A percentile compares a stretch with the other conserved stretches of the same genome.
These are phyloP conservation scores for Paracoccidioides brasiliensis DNA, from an alignment of 2,329 filamentous ascomycete species.

Conservation along the genomic window DNA sequence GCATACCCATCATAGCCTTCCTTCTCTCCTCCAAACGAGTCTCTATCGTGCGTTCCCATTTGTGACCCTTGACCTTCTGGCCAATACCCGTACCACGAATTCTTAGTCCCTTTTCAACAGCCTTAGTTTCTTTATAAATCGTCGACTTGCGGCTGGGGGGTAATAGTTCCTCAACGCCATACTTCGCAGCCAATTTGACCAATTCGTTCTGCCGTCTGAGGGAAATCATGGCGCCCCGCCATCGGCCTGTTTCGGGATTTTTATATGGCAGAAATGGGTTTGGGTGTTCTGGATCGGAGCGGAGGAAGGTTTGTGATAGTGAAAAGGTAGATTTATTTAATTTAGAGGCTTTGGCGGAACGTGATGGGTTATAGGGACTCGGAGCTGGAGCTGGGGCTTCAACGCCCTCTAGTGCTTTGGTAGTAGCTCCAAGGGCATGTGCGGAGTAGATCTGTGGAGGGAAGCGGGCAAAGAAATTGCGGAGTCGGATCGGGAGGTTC, in stretches of 20 bases:
- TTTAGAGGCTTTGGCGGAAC: constrained; percentile 30
- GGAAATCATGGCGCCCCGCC: constrained; percentile 73
- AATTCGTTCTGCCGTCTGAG: constrained; percentile 70
- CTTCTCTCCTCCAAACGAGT: constrained; percentile 73
- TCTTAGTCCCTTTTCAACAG: constrained; percentile 65
- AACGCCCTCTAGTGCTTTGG: constrained; percentile 15
- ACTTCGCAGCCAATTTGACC: constrained; percentile 65
- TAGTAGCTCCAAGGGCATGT: constrained; percentile 18
- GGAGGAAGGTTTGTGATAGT: constrained; percentile 22
- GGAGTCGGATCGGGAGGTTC: constrained; percentile 61
- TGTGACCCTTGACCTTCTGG: constrained; percentile 88
- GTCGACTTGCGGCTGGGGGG: constrained; percentile 66
- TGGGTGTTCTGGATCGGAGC: constrained; percentile 36
- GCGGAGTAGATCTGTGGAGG: constrained; percentile 50
- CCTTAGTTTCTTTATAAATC: constrained; percentile 50
- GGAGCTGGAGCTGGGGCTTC: constrained; percentile 25
- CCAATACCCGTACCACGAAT: constrained; percentile 90
- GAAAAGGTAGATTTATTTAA: constrained; percentile 20
- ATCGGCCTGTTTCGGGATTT: constrained; percentile 65
- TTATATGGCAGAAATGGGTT: constrained; percentile 77
- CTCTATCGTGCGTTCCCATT: constrained; percentile 77
- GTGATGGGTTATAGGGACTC: constrained; percentile 29
- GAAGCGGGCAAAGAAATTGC: constrained; percentile 80
- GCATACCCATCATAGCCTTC: constrained; percentile 91
- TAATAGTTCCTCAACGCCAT: constrained; percentile 69